Evolutionary conservation across 1,284 basidiomycete species (phyloP).

Genomic region (Lentinula novae-zelandiae): DNA sequence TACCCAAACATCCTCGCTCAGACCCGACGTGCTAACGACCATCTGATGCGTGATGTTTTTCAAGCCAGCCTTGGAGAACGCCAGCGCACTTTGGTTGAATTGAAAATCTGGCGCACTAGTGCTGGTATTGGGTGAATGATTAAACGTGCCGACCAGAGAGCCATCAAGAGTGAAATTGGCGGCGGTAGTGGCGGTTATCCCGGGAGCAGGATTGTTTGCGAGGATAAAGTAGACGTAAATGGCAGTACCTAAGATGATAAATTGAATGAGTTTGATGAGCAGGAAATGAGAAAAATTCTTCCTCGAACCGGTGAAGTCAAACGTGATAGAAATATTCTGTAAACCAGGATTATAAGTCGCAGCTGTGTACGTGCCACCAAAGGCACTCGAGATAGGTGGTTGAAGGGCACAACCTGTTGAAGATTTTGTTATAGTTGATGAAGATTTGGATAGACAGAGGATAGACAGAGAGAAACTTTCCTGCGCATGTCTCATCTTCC

Average conservation of each 20-base stretch:
- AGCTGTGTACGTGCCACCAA: conserved; percentile 11
- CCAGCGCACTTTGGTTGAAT: conserved; percentile 24
- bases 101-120: conserved; percentile 13
- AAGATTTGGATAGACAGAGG: too few relatives aligned
- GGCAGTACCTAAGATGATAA: conserved; percentile 8
- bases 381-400: conserved; percentile 4
- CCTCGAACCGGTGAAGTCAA: conserved; percentile 8
- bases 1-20: conserved; percentile 23
- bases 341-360: conserved; percentile 8
- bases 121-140: conserved; percentile 17
- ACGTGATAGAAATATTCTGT: conserved; percentile 7
- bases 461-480: neutral
- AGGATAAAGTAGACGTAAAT: conserved; percentile 14
- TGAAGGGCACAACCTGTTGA: conserved; percentile 7
- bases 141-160: conserved; percentile 13
- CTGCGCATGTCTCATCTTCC: conserved; percentile 6
- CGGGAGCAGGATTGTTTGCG: conserved; percentile 8
- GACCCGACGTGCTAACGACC: conserved; percentile 20
- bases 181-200: conserved; percentile 22
- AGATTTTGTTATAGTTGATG: too few relatives aligned
- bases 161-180: conserved; percentile 26
- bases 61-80: conserved; percentile 20
- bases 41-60: conserved; percentile 24
- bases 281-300: neutral
- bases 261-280: neutral